Evolutionary conservation across 202 grass and related monocot species (phyloP).

Genomic region (Schoenoplectus triqueter): DNA sequence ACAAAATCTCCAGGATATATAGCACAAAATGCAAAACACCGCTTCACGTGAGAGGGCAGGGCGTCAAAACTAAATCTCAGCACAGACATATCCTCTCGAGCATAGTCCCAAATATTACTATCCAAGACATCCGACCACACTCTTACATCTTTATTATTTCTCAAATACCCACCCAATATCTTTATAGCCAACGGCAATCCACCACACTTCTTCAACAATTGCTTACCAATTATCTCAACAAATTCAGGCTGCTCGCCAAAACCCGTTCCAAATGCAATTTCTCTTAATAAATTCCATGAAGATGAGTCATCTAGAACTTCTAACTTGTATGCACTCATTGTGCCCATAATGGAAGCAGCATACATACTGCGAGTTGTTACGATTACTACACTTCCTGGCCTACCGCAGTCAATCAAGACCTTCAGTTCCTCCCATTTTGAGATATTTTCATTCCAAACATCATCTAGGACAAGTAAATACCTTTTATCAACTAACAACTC

Average conservation of each 20-base stretch:
- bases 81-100: neutral
- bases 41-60: neutral
- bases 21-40: neutral
- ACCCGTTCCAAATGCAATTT: neutral
- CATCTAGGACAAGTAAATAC: too few species aligned
- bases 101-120: neutral
- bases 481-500: too few species aligned
- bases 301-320: neutral
- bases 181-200: neutral
- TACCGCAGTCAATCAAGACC: too few species aligned
- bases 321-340: neutral
- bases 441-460: too few species aligned
- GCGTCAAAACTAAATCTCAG: neutral
- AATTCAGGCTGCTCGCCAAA: neutral
- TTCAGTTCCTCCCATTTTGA: too few species aligned
- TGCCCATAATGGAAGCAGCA: neutral
- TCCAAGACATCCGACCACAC: neutral
- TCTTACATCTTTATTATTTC: neutral
- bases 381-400: neutral
- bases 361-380: neutral
- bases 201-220: neutral
- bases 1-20: neutral
- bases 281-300: neutral
- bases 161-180: neutral
- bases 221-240: neutral